Evolutionary conservation across 106 monocot species (phyloP), one percentile per base, ranked within the genome.

Genomic region (Alisma plantagoaquatica): DNA sequence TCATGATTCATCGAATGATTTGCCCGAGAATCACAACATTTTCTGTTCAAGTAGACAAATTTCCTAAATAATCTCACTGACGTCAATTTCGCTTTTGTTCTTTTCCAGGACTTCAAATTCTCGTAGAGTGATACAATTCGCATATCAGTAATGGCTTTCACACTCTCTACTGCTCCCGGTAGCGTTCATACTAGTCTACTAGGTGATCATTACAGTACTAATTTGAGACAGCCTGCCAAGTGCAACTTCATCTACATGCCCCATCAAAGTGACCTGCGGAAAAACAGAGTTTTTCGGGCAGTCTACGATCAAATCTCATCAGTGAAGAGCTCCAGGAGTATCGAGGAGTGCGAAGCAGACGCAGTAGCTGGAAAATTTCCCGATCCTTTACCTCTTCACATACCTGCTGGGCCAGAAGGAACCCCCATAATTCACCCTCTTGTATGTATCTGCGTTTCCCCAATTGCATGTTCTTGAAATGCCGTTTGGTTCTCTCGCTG

Each of bases 281-380:
- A 26, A 24, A 54, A 33, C 12, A 23, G 29, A 49, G 33, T 67
- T 28, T 43, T 80, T 16, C 73, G 68, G 63, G 77, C 75, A 10
- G 73, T 69, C 73, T 73, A 45, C 15, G 67, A 84, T 20, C 43
- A 71, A 22, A 50, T 57, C 51, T 46, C 33, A 10, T 57, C 67
- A 15, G 51, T 63, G 14, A 68, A 61, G 18, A 73, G 25, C 43
- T 58, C 75, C 6, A 75, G 89, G 11, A 85, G 51, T 19, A 78
- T 76, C 51, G 89, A 98, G 61, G 96, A 98, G 65, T 98, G 89
- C 24, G 96, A 98, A 76, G 89, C 89, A 28, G 73, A 62, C 43
- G 96, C 84, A 49, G 96, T 81, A 33, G 84, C 96, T 26, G 96
- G 96, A 6, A 85, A 76, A 3, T 85, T 89, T 44, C 78, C 96